phyloP scores from a whole-genome alignment of 2,329 filamentous ascomycete species.

The Cephalotrichum gorgonifer region DNA sequence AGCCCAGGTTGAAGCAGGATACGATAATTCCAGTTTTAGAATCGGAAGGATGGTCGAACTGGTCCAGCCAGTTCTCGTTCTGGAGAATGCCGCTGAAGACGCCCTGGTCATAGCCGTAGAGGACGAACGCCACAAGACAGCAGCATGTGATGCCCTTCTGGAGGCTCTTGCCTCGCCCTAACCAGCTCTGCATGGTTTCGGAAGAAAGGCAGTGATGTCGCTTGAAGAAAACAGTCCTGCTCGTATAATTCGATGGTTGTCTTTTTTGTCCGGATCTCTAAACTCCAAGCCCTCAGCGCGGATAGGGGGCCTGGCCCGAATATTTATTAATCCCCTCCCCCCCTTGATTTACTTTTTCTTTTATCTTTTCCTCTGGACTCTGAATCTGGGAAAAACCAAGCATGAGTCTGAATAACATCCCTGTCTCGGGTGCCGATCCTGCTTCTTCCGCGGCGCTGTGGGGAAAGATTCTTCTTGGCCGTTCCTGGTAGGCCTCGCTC shows the following conservation, averaged over 20 bases:
- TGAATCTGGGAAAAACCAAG: too few relatives aligned
- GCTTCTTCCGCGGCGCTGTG: not conserved
- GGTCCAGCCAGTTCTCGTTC: slow-evolving; percentile 10
- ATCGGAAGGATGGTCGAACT: slow-evolving; percentile 15
- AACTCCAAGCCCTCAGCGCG: not conserved
- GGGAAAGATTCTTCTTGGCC: too few relatives aligned
- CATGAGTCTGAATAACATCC: too few relatives aligned
- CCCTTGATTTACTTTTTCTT: too few relatives aligned
- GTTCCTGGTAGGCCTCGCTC: too few relatives aligned
- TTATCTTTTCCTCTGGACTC: too few relatives aligned
- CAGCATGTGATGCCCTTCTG: slow-evolving; percentile 12
- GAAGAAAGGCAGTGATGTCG: not conserved
- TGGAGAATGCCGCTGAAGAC: slow-evolving; percentile 60
- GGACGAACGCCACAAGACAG: slow-evolving; percentile 22
- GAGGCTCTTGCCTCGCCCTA: slow-evolving; percentile 14
- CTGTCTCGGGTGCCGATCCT: too few relatives aligned
- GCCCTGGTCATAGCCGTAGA: slow-evolving; percentile 67
- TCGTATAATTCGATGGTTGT: too few relatives aligned
- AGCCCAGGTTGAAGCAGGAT: slow-evolving; percentile 27
- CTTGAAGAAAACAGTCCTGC: too few relatives aligned
- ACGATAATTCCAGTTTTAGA: slow-evolving; percentile 17
- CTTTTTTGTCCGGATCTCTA: not conserved
- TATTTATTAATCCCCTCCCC: not conserved
- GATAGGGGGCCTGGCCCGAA: not conserved
- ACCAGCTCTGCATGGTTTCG: slow-evolving; percentile 12